Percentiles rank a stretch among this genome's conserved stretches.
Evolutionary conservation across 208 protist genomes (phyloP).

Genomic region (Wallacemonas sp.): DNA sequence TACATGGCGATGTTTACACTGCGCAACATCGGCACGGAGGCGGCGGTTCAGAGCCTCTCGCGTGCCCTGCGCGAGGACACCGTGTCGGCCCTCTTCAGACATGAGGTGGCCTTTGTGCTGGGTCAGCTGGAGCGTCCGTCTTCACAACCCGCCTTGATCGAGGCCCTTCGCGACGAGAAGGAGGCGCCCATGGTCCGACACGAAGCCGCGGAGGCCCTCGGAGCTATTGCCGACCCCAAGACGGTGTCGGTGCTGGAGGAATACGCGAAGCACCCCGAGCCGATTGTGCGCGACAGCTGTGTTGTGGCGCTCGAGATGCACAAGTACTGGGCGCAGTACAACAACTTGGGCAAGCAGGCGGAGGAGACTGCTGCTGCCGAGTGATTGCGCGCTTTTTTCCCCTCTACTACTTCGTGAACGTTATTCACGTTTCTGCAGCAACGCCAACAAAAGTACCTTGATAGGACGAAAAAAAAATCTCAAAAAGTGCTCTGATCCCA

Average conservation of each 20-base stretch:
- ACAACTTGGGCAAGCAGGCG: slow-evolving; percentile 26
- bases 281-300: slow-evolving; percentile 86
- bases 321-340: slow-evolving; percentile 88
- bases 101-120: slow-evolving; percentile 98
- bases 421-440: too few species aligned
- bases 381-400: too few species aligned
- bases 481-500: too few species aligned
- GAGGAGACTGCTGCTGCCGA: not conserved
- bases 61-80: slow-evolving; percentile 88
- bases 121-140: slow-evolving; percentile 94
- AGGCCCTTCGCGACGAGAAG: slow-evolving; percentile 65
- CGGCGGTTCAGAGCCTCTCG: slow-evolving; percentile 75
- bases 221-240: slow-evolving; percentile 91
- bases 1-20: slow-evolving; percentile 97
- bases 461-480: too few species aligned
- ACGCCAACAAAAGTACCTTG: too few species aligned
- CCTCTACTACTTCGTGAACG: too few species aligned
- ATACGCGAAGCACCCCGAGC: slow-evolving; percentile 72
- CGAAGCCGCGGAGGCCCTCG: slow-evolving; percentile 97
- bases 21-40: slow-evolving; percentile 81
- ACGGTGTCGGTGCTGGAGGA: slow-evolving; percentile 56
- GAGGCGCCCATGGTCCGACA: slow-evolving; percentile 97
- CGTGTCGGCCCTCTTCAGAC: slow-evolving; percentile 92
- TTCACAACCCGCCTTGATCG: slow-evolving; percentile 67
- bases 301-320: slow-evolving; percentile 85